Evolutionary conservation across 495 filamentous ascomycete genomes (phyloP), one percentile per base, ranked within the genome.

Genomic region (Neurospora sp.): DNA sequence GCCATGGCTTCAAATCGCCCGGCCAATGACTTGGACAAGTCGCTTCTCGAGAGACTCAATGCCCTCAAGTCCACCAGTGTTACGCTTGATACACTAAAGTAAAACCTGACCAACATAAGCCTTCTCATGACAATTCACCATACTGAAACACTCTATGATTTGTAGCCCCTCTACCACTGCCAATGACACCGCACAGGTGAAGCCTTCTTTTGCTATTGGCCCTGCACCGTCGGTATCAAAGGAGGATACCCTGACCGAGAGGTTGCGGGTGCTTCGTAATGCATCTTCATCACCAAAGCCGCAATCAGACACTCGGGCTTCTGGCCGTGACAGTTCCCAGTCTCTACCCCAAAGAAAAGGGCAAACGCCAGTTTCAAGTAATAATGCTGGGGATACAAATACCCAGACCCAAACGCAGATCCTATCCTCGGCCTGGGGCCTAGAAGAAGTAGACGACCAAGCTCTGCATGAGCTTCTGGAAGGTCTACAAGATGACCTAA

Each of bases 1-100:
- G 35, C 9, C 18, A 69, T 71, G 35, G 37, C 70, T 20, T 35
- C 42, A 18, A 68, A 61, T 11, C 37, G n/a, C 6, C 40, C 31
- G 10, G 7, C 46, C 31, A 46, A 38, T 71, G 59, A 68, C 70
- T 68, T 48, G 11, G 96, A 98, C 82, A 88, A 91, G 81, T 93
- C 93, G 0, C 93, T 99, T 76, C 90, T 95, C 41, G 92, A 94
- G 73, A 87, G 93, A 77, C 84, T 98, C 70, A 97, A 96, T 78
- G 90, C 91, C 68, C 87, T 99, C 71, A 84, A 84, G 69, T 75
- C 82, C 12, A 80, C 77, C 70, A 76, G 74, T 40, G 78, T 85
- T 46, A 78, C 75, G 6, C 77, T 85, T 27, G 79, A 79, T 66
- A 9, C 53, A 35, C 9, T 74, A 78, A 78, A 78, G 81, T 84